Conservation (phyloP, 2,329 filamentous ascomycete species). For the Epichloe aotearoae region DNA sequence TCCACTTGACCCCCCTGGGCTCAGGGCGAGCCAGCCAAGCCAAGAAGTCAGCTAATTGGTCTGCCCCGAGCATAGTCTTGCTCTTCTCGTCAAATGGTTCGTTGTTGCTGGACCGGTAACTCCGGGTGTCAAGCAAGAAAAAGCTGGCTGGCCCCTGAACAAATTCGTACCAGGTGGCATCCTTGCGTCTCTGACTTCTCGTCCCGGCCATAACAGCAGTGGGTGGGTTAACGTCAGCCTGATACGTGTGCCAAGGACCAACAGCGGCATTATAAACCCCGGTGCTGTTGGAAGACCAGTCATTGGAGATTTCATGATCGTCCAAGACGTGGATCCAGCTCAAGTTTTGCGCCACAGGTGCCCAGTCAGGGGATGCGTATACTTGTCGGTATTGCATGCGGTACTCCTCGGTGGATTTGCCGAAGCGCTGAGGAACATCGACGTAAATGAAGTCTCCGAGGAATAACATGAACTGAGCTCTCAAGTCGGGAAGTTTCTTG, state of each 20-base stretch:
- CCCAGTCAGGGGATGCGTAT: slow-evolving; percentile 93
- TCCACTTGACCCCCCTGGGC: slow-evolving; percentile 77
- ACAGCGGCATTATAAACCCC: slow-evolving; percentile 44
- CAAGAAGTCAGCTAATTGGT: slow-evolving; percentile 69
- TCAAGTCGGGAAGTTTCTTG: slow-evolving; percentile 54
- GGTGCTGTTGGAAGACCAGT: slow-evolving; percentile 55
- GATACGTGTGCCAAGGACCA: slow-evolving; percentile 79
- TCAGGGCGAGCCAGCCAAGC: slow-evolving; percentile 62
- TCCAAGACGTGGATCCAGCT: slow-evolving; percentile 97
- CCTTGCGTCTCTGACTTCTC: slow-evolving; percentile 24
- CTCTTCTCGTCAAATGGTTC: slow-evolving; percentile 44
- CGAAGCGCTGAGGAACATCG: slow-evolving; percentile 74
- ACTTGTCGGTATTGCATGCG: slow-evolving; percentile 85
- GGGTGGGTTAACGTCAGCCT: slow-evolving; percentile 74
- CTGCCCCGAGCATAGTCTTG: slow-evolving; percentile 77
- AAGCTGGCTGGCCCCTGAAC: slow-evolving; percentile 82
- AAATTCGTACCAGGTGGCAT: slow-evolving; percentile 79
- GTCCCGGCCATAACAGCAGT: slow-evolving; percentile 36
- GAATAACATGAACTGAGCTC: slow-evolving; percentile 69
- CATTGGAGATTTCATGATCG: slow-evolving; percentile 92
- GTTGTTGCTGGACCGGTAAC: slow-evolving; percentile 61
- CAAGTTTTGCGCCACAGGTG: slow-evolving; percentile 57
- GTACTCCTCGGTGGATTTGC: slow-evolving; percentile 60
- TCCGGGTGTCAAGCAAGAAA: slow-evolving; percentile 87
- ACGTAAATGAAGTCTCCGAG: slow-evolving; percentile 83